Evolutionary conservation across 495 filamentous ascomycete species (phyloP).

Genomic region (Pyrenula massariospora): DNA sequence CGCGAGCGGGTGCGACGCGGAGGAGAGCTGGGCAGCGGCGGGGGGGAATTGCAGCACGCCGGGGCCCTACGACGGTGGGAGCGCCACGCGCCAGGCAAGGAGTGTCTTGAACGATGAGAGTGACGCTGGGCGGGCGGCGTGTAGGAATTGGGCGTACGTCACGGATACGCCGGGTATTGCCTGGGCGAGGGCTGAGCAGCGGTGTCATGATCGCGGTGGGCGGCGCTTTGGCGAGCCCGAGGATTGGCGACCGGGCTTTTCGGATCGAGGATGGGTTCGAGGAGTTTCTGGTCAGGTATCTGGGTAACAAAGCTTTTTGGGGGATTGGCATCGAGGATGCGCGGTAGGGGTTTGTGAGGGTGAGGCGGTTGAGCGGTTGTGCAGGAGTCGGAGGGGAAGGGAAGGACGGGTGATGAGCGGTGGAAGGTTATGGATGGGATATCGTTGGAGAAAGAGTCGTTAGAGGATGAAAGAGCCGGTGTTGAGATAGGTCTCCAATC

Average conservation of each 20-base stretch:
- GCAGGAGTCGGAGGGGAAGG: slow-evolving; percentile 8
- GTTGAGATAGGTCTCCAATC: no score
- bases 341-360: slow-evolving; percentile 17
- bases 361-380: slow-evolving; percentile 23
- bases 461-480: no score
- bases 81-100: not conserved
- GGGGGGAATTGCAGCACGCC: not conserved
- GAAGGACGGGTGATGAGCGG: no score
- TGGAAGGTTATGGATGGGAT: no score
- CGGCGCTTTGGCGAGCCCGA: not conserved
- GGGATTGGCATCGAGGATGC: slow-evolving; percentile 24
- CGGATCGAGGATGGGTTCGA: slow-evolving; percentile 1
- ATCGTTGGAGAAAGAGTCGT: no score
- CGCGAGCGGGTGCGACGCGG: slow-evolving; percentile 17
- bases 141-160: slow-evolving; percentile 20
- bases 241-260: not conserved
- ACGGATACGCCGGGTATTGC: slow-evolving; percentile 27
- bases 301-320: slow-evolving; percentile 26
- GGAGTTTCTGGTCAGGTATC: slow-evolving; percentile 21
- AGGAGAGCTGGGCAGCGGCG: slow-evolving; percentile 23
- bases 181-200: slow-evolving; percentile 11
- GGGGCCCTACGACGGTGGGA: slow-evolving; percentile 1
- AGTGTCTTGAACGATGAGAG: not conserved
- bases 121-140: not conserved
- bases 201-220: not conserved